Percentiles rank a stretch among this genome's conserved stretches.
These are phyloP conservation scores for Metschnikowia matae DNA, from an alignment of 805 yeast species.

Conservation along the genomic window DNA sequence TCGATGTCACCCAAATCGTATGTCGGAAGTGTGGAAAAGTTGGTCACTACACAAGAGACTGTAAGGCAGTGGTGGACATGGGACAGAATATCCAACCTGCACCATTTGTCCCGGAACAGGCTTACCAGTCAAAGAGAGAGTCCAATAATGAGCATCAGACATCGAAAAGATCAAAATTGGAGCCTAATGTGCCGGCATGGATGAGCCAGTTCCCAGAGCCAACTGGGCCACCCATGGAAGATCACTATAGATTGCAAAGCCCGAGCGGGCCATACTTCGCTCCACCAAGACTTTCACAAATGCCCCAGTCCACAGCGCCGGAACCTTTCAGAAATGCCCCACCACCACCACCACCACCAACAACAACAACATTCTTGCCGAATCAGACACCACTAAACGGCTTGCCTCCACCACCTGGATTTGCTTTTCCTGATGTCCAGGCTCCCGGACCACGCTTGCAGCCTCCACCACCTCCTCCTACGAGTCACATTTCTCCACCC, in stretches of 20 bases:
- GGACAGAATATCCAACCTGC: neutral
- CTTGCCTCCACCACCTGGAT: conserved; percentile 15
- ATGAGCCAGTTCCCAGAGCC: neutral
- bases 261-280: neutral
- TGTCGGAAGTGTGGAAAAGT: conserved; percentile 76
- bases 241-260: neutral
- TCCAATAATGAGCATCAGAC: neutral
- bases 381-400: conserved; percentile 4
- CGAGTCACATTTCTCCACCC: neutral
- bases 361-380: neutral
- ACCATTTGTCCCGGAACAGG: neutral
- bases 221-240: neutral
- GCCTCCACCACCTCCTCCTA: conserved; percentile 4
- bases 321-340: neutral
- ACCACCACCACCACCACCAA: conserved; percentile 6
- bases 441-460: conserved; percentile 2
- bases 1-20: conserved; percentile 51
- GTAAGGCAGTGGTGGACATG: conserved; percentile 42
- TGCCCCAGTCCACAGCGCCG: neutral
- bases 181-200: neutral
- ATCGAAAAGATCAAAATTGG: conserved; percentile 1
- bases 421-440: conserved; percentile 5
- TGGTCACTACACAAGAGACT: conserved; percentile 89
- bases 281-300: neutral
- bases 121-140: neutral